Base-by-base conservation (phyloP, 148 eudicot species). In the Camellia granthamiana region DNA sequence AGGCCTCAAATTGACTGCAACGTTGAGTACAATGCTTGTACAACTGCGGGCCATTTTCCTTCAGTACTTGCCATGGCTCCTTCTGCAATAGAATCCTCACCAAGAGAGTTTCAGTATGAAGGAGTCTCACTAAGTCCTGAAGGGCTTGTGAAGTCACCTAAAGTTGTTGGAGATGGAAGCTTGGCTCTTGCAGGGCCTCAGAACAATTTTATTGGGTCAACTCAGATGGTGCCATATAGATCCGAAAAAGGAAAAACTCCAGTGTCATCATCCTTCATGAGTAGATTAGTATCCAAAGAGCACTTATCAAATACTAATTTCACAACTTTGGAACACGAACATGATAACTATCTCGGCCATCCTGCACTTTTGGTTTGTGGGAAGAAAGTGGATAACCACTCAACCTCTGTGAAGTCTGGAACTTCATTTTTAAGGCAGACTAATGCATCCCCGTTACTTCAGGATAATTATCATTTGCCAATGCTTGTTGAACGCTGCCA, bases 301-400 rank as follows among this genome's bases (percentile, higher is more conserved):
- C 78, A 83, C 46, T 75, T 87, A 54, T 77, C 92, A 19, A 86
- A 83, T 76, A 72, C 80, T 79, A 83, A 74, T 81, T 69, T 79
- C 74, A 81, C 86, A 0, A 75, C 75, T 74, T 81, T 86, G 12
- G 81, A 66, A 56, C 81, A 79, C 71, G 89, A 88, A 4, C 61
- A 63, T 49, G 42, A 80, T 52, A 82, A 87, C 75, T 67, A 80
- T 80, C 71, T 78, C 13, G 78, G 75, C 68, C 66, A 73, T 72
- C 84, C 89, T 51, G 76, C 86, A 65, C 55, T 83, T 79, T 73
- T 90, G 81, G 78, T 77, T 67, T 84, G 83, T 80, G 83, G 80
- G 72, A 84, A 88, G 42, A 79, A 78, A 58, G 79, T 56, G 81
- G 85, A 83, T 66, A 69, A 68, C 76, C 69, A 74, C 64, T 78